A percentile compares a stretch with the other conserved stretches of the same genome.
Conservation (phyloP, 2,329 filamentous ascomycete species). For the Pseudogymnoascus sp. region DNA sequence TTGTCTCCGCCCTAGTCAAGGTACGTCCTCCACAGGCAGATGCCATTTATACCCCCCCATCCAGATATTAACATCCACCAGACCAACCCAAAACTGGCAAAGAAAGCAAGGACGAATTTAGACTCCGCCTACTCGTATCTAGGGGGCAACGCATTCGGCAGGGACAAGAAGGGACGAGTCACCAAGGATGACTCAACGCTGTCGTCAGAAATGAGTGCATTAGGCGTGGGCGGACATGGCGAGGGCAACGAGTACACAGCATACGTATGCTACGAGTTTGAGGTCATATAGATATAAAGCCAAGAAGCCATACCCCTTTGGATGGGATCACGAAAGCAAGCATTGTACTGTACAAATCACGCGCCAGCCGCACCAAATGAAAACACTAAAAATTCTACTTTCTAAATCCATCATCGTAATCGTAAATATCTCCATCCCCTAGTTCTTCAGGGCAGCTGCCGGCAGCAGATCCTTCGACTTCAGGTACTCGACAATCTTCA, state of each 20-base stretch:
- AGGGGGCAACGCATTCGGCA: slow-evolving; percentile 84
- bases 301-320: neutral
- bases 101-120: slow-evolving; percentile 70
- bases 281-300: slow-evolving; percentile 42
- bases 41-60: neutral
- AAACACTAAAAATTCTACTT: neutral
- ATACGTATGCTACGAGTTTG: slow-evolving; percentile 95
- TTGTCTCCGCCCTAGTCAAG: slow-evolving; percentile 75
- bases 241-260: slow-evolving; percentile 83
- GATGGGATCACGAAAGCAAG: slow-evolving; percentile 4
- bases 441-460: slow-evolving; percentile 18
- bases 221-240: slow-evolving; percentile 50
- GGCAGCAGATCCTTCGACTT: slow-evolving; percentile 55
- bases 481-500: slow-evolving; percentile 72
- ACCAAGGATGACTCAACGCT: slow-evolving; percentile 78
- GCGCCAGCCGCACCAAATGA: neutral
- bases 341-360: neutral
- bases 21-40: slow-evolving; percentile 40
- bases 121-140: slow-evolving; percentile 85
- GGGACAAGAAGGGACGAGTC: slow-evolving; percentile 87
- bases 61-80: slow-evolving; percentile 31
- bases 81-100: slow-evolving; percentile 73
- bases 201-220: slow-evolving; percentile 75
- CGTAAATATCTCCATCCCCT: neutral
- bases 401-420: slow-evolving; percentile 5